These are phyloP conservation scores for Komagataea norvegica DNA, from an alignment of 1,139 yeast genomes.

Conservation along the genomic window DNA sequence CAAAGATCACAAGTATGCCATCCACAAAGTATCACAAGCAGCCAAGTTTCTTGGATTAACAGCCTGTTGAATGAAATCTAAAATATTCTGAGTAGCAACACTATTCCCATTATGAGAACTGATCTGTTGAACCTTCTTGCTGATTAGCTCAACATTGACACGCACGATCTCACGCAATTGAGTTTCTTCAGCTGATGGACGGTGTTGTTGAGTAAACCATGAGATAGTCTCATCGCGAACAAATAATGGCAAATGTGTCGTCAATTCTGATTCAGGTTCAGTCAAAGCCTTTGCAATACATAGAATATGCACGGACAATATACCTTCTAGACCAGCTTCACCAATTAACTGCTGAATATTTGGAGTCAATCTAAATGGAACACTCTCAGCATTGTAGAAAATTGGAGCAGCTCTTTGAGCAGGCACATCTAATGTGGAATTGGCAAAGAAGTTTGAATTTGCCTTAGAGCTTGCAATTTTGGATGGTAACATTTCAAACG, in stretches of 20 bases:
- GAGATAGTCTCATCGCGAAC: slow-evolving; percentile 93
- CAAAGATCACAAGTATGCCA: slow-evolving; percentile 68
- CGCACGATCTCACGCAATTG: slow-evolving; percentile 85
- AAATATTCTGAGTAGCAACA: slow-evolving; percentile 89
- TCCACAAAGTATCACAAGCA: slow-evolving; percentile 88
- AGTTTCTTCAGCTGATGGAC: slow-evolving; percentile 52
- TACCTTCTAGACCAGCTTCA: slow-evolving; percentile 86
- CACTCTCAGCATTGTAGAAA: slow-evolving; percentile 90
- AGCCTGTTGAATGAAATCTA: slow-evolving; percentile 90
- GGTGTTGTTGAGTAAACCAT: slow-evolving; percentile 86
- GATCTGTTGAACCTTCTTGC: slow-evolving; percentile 63
- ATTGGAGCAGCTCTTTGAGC: slow-evolving; percentile 74
- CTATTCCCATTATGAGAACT: slow-evolving; percentile 69
- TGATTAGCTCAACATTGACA: slow-evolving; percentile 80
- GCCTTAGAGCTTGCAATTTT: slow-evolving; percentile 55
- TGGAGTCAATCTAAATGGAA: slow-evolving; percentile 95
- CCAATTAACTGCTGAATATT: slow-evolving; percentile 93
- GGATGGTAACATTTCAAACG: slow-evolving; percentile 93
- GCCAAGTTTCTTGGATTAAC: slow-evolving; percentile 95
- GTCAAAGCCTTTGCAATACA: slow-evolving; percentile 83
- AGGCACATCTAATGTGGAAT: slow-evolving; percentile 53
- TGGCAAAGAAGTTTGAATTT: slow-evolving; percentile 42
- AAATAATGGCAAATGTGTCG: slow-evolving; percentile 82
- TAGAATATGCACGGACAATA: slow-evolving; percentile 79
- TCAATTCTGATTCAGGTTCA: slow-evolving; percentile 87